A percentile compares a stretch with the other conserved stretches of the same genome.
Conservation (phyloP, 495 filamentous ascomycete species). For the Trichoderma reesei region DNA sequence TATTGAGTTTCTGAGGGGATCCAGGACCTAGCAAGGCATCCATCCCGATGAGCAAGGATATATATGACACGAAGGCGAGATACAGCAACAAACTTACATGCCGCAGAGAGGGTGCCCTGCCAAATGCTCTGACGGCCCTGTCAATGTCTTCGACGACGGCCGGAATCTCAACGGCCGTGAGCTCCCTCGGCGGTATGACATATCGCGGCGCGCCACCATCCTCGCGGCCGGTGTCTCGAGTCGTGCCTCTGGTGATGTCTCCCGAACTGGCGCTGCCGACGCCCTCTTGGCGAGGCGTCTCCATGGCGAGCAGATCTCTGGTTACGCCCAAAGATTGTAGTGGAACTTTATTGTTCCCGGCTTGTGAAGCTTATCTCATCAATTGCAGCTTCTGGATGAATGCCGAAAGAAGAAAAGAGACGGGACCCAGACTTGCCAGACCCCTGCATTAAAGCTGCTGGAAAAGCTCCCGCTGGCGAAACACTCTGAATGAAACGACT, state of each 20-base stretch:
- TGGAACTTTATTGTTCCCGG: too few species aligned
- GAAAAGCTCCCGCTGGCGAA: neutral
- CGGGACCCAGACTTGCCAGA: too few species aligned
- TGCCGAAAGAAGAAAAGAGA: too few species aligned
- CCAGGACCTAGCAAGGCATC: slow-evolving; percentile 21
- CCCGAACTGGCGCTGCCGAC: neutral
- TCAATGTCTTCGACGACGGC: slow-evolving; percentile 73
- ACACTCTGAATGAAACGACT: neutral
- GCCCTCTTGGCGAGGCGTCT: neutral
- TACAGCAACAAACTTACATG: slow-evolving; percentile 40
- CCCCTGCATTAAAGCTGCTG: neutral
- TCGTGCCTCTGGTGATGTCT: neutral
- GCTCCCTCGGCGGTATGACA: slow-evolving; percentile 47
- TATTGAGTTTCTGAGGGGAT: slow-evolving; percentile 32
- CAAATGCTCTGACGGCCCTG: slow-evolving; percentile 70
- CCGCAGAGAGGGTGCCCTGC: slow-evolving; percentile 52
- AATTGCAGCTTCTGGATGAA: too few species aligned
- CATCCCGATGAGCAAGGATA: neutral
- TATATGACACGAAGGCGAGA: slow-evolving; percentile 4
- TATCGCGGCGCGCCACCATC: slow-evolving; percentile 31
- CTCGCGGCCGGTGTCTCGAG: slow-evolving; percentile 40
- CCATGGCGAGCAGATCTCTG: neutral
- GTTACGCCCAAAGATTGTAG: too few species aligned
- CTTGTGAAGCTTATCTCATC: neutral
- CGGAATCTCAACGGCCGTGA: slow-evolving; percentile 83